These are phyloP conservation scores for Globisporangium polare DNA, from an alignment of 352 stramenopile species.

Conservation along the genomic window DNA sequence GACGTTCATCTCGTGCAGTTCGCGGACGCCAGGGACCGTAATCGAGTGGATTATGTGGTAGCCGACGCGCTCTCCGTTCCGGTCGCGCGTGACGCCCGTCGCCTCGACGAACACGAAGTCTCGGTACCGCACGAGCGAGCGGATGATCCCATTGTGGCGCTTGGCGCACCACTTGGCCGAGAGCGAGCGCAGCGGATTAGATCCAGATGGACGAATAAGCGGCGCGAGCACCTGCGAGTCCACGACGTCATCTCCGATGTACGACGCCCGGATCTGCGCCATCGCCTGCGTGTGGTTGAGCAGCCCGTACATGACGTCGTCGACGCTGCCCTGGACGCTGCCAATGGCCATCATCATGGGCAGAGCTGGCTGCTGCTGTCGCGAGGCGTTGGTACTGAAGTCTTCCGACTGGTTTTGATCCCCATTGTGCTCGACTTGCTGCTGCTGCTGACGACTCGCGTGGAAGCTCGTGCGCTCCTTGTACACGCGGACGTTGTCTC, in stretches of 20 bases:
- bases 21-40: slow-evolving; percentile 2
- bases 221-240: slow-evolving; percentile 42
- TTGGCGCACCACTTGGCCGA: slow-evolving; percentile 22
- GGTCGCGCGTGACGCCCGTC: slow-evolving; percentile 30
- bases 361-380: not conserved
- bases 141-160: slow-evolving; percentile 17
- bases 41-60: slow-evolving; percentile 51
- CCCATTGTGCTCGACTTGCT: not conserved
- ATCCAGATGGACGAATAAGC: slow-evolving; percentile 27
- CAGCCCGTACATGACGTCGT: slow-evolving; percentile 39
- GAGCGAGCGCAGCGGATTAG: slow-evolving; percentile 34
- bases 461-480: slow-evolving; percentile 3
- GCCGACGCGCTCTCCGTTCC: slow-evolving; percentile 37
- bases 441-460: not conserved
- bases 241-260: slow-evolving; percentile 45
- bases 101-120: slow-evolving; percentile 56
- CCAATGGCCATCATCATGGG: slow-evolving; percentile 19
- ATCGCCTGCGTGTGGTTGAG: slow-evolving; percentile 24
- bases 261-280: slow-evolving; percentile 34
- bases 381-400: not conserved
- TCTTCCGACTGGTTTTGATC: not conserved
- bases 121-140: slow-evolving; percentile 43
- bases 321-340: slow-evolving; percentile 24
- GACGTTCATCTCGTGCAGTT: slow-evolving; percentile 10
- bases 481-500: slow-evolving; percentile 11